Conservation (phyloP, 768 basidiomycete species). For the Auriculariales sp. region DNA sequence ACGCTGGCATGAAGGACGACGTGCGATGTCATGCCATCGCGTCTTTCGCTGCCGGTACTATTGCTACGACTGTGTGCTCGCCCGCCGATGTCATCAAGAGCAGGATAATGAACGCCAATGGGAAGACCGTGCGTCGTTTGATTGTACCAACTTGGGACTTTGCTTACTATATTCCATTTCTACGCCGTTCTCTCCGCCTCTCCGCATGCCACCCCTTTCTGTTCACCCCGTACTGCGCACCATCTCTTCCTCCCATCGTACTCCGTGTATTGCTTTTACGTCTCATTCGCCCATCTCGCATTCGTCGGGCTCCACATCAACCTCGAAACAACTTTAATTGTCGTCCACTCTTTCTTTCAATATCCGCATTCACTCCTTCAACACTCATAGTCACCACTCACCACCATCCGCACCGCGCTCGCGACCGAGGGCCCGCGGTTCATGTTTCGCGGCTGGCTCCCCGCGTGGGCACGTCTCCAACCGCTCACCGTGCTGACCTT, state of each 20-base stretch:
- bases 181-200: neutral
- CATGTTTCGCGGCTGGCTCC: conserved; percentile 89
- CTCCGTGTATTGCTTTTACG: too few species aligned
- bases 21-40: conserved; percentile 74
- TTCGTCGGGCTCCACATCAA: too few species aligned
- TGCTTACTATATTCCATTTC: neutral
- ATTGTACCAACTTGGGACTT: neutral
- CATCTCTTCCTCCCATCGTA: too few species aligned
- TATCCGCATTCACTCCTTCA: neutral
- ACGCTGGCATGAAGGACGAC: conserved; percentile 63
- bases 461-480: conserved; percentile 74
- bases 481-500: conserved; percentile 84
- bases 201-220: neutral
- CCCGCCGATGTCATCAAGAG: conserved; percentile 83
- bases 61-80: conserved; percentile 80
- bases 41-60: conserved; percentile 81
- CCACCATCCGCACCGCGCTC: conserved; percentile 52
- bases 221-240: neutral
- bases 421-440: conserved; percentile 70
- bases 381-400: conserved; percentile 43
- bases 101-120: conserved; percentile 81
- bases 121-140: conserved; percentile 42
- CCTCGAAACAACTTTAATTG: too few species aligned
- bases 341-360: neutral
- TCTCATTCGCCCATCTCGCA: too few species aligned